Evolutionary conservation across 306 rosid genomes (phyloP).

Genomic region (apple (Malus domestica)): ASM211411v1 NC_041792.1:22739407-22739906

Average conservation of each 20-base stretch:
- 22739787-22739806: constrained; percentile 67
- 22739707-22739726: constrained; percentile 5
- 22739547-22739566: constrained; percentile 12
- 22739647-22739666: constrained; percentile 1
- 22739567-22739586: constrained; percentile 1
- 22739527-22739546: constrained; percentile 18
- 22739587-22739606: background rate
- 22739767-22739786: constrained; percentile 28
- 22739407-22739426: background rate
- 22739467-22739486: constrained; percentile 15
- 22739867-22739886: constrained; percentile 58
- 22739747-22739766: constrained; percentile 11
- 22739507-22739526: constrained; percentile 23
- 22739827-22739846: constrained; percentile 65
- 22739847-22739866: constrained; percentile 64
- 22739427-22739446: background rate
- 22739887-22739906: constrained; percentile 2
- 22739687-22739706: constrained; percentile 25
- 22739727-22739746: constrained; percentile 15
- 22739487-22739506: constrained; percentile 38
- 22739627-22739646: constrained; percentile 39
- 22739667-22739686: constrained; percentile 28
- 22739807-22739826: constrained; percentile 88
- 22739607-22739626: constrained; percentile 39
- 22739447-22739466: constrained; percentile 32